Evolutionary conservation across 108 stramenopile genomes (phyloP), one percentile per base, ranked within the genome.

Genomic region (Epithemia pelagica): DNA sequence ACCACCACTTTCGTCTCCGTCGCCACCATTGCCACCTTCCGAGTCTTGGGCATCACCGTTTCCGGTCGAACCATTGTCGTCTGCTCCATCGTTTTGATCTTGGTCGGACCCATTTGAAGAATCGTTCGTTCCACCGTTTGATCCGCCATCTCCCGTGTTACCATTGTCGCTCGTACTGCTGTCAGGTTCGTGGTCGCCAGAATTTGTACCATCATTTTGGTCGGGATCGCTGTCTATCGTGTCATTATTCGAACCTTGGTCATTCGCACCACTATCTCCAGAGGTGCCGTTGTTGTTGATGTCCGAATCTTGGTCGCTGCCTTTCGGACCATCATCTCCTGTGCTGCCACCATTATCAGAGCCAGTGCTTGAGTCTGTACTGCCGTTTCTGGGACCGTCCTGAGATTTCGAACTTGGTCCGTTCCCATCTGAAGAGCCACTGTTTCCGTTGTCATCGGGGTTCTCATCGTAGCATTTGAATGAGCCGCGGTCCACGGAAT

Each of bases 11-110:
- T 33, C 65, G 24, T 52, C 29, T 21, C 37, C 37, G 15, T 46
- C 37, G 5, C 37, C 37, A 15, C 37, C 37, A 46, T 46, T 46
- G 37, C 15, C 15, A 15, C 37, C 37, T 5, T 46, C 15, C 37
- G 5, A 5, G 15, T 46, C 37, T 5, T 15, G 15, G 15, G 5
- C 37, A 46, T 66, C 27, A 29, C 51, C 65, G 52, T 52, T 15
- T 54, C n/a, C 65, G 46, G 5, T 62, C 28, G 30, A 19, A 27
- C 69, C 55, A 28, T 69, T 61, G 27, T 59, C 51, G 52, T 63
- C 52, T 5, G 61, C 63, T 22, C 52, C 32, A 28, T 30, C 55
- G 56, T 54, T 54, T 2, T 58, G 21, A 19, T 46, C 15, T 15
- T 46, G 37, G 37, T 46, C 37, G 37, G n/a, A n/a, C n/a, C n/a